Evolutionary conservation across 345 rosid species (phyloP).

Genomic region (Linum tenue): DNA sequence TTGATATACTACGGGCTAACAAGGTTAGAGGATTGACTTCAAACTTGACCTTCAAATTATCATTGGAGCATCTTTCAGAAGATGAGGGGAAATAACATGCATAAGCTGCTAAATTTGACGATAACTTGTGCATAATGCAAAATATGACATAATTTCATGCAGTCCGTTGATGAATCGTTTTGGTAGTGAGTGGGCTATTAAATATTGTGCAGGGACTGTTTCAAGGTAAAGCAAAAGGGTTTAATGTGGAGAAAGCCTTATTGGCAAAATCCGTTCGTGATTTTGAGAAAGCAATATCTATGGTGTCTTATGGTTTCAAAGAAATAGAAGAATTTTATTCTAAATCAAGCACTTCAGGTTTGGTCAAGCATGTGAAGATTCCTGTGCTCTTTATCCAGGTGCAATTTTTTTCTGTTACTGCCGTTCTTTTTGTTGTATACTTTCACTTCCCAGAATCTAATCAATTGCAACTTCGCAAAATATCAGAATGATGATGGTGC

Average conservation of each 20-base stretch:
- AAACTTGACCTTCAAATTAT: neutral
- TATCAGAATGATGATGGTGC: constrained; percentile 69
- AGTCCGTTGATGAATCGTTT: constrained; percentile 2
- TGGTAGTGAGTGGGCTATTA: constrained; percentile 10
- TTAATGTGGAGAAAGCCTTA: constrained; percentile 78
- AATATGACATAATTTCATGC: constrained; percentile 2
- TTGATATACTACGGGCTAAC: constrained; percentile 62
- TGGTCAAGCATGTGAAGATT: constrained; percentile 69
- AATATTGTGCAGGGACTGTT: constrained; percentile 56
- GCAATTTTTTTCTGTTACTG: constrained; percentile 7
- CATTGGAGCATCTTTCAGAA: neutral
- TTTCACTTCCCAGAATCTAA: constrained; percentile 14
- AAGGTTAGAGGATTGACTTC: constrained; percentile 45
- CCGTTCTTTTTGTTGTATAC: constrained; percentile 1
- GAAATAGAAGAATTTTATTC: constrained; percentile 71
- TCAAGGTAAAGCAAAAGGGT: constrained; percentile 71
- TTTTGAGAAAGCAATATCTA: constrained; percentile 82
- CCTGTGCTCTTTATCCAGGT: constrained; percentile 97
- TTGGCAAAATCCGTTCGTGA: constrained; percentile 73
- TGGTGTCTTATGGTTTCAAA: constrained; percentile 73
- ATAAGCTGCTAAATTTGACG: neutral
- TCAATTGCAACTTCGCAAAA: constrained; percentile 19
- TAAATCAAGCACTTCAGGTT: constrained; percentile 53
- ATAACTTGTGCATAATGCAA: neutral
- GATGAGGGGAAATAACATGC: neutral